Percentiles rank a stretch among this genome's conserved stretches.
phyloP scores from a whole-genome alignment of 192 early-diverging fungal species.

The Funneliformis geosporum region DNA sequence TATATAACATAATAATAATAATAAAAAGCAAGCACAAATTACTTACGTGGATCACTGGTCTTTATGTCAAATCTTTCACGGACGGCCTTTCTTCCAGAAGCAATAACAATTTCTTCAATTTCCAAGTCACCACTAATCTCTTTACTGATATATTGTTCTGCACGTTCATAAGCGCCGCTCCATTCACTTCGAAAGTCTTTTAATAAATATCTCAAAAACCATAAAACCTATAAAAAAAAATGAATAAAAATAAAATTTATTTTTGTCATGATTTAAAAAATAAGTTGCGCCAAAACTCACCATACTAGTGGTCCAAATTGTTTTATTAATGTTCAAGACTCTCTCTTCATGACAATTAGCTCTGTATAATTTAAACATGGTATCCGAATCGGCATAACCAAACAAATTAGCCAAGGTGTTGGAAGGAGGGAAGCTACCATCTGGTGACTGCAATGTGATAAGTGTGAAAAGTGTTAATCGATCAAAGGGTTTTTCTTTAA shows the following conservation, averaged over 20 bases:
- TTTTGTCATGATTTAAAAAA: neutral
- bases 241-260: no score
- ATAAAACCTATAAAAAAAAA: neutral
- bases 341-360: neutral
- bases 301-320: conserved; percentile 27
- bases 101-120: conserved; percentile 20
- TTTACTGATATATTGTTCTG: conserved; percentile 26
- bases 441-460: conserved; percentile 19
- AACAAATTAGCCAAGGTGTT: conserved; percentile 19
- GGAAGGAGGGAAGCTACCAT: conserved; percentile 27
- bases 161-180: conserved; percentile 16
- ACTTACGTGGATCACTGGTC: conserved; percentile 11
- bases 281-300: neutral
- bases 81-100: conserved; percentile 10
- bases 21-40: neutral
- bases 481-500: conserved; percentile 32
- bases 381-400: neutral
- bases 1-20: neutral
- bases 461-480: neutral
- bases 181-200: conserved; percentile 16
- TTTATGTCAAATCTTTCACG: conserved; percentile 23
- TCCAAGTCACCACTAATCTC: conserved; percentile 18
- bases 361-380: neutral
- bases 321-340: neutral
- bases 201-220: conserved; percentile 30